These are phyloP conservation scores for Phellinidium pouzarii DNA, from an alignment of 1,284 basidiomycete species.

Conservation along the genomic window DNA sequence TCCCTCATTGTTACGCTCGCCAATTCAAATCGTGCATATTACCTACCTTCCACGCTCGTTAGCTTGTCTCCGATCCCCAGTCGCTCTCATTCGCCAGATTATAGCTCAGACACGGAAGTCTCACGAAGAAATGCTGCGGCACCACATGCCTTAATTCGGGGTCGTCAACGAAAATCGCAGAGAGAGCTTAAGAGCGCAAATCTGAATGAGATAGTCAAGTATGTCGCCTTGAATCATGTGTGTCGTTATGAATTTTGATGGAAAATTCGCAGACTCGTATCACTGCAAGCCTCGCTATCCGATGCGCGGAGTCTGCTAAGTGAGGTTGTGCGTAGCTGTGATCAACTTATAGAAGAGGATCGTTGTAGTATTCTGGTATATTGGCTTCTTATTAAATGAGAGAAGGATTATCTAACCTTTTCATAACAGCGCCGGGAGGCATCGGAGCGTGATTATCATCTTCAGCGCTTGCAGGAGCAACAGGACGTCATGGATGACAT, in stretches of 20 bases:
- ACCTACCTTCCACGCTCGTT: slow-evolving; percentile 37
- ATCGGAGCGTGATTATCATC: slow-evolving; percentile 14
- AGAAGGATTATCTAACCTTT: too few relatives aligned
- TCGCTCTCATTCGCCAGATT: slow-evolving; percentile 46
- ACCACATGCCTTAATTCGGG: slow-evolving; percentile 15
- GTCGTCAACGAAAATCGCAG: slow-evolving; percentile 25
- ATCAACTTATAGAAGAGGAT: slow-evolving; percentile 12
- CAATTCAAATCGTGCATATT: slow-evolving; percentile 51
- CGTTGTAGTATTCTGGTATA: slow-evolving; percentile 6
- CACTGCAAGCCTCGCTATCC: slow-evolving; percentile 12
- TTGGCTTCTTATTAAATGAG: too few relatives aligned
- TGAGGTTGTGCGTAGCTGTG: slow-evolving; percentile 12
- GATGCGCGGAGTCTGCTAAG: slow-evolving; percentile 14
- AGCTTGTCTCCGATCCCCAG: slow-evolving; percentile 38
- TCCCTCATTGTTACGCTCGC: slow-evolving; percentile 61
- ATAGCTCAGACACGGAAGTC: slow-evolving; percentile 63
- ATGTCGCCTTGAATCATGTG: slow-evolving; percentile 24
- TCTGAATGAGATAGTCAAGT: slow-evolving; percentile 71
- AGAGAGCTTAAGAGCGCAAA: slow-evolving; percentile 38
- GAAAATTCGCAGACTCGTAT: slow-evolving; percentile 26
- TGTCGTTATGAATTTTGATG: neutral
- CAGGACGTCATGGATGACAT: slow-evolving; percentile 11
- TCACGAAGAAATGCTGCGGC: neutral
- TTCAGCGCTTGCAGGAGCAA: slow-evolving; percentile 15
- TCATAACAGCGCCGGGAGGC: slow-evolving; percentile 10